Evolutionary conservation across 2,329 filamentous ascomycete species (phyloP), one percentile per base, ranked within the genome.

Genomic region (Cladosporium austrohemisphaericum): DNA sequence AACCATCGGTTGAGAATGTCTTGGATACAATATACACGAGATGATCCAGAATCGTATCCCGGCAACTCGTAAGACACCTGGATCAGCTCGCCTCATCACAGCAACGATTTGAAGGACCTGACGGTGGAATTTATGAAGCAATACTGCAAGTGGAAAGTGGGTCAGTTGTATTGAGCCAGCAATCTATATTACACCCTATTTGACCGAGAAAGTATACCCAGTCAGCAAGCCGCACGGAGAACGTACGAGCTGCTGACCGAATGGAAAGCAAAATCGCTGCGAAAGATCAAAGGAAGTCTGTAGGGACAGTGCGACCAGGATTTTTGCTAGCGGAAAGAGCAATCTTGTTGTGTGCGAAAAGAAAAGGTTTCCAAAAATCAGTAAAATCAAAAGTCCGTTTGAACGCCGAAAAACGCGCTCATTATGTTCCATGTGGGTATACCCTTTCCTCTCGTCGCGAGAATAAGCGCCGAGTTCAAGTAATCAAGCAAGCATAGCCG

Each of bases 151-250:
- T 19, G 26, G 38, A 28, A 41, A 11, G 29, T n/a, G 33, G 33
- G 33, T 36, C 20, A 13, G n/a, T 33, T 45, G 31, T 32, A 43
- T 31, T 43, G 28, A 43, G 22, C 40, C 25, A 43, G 40, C 40
- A 43, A 43, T 43, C 44, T 47, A 47, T 47, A 47, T 47, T 47
- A 47, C 44, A 47, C 44, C 44, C 44, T 47, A 47, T 47, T 33
- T 47, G 35, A 19, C 23, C 16, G 31, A 23, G 13, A 29, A 22
- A 18, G 40, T 25, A 32, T 14, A 20, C n/a, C n/a, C n/a, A n/a
- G n/a, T n/a, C n/a, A n/a, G n/a, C n/a, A n/a, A n/a, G n/a, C n/a
- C n/a, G n/a, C n/a, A n/a, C n/a, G n/a, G n/a, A n/a, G n/a, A n/a
- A n/a, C n/a, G n/a, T n/a, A n/a, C n/a, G n/a, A n/a, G n/a, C n/a